Evolutionary conservation across 2,329 filamentous ascomycete genomes (phyloP), one percentile per base, ranked within the genome.

Genomic region (Emmonsiellopsis sp.): DNA sequence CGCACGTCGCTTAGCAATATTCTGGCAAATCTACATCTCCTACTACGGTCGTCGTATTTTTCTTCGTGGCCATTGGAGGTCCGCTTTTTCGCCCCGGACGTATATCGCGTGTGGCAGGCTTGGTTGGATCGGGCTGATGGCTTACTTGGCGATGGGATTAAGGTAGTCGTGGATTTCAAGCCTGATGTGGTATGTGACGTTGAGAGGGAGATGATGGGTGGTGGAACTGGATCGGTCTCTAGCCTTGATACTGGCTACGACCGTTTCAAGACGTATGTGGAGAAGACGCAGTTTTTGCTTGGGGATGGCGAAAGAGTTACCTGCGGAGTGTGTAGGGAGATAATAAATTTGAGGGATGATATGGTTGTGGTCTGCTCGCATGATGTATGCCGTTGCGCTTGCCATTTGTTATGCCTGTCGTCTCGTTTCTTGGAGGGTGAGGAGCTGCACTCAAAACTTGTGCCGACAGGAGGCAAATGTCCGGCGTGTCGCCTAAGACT

Each of bases 11-110:
- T 95, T 44, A 78, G 73, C 26, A 86, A 86, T 3, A 78, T 89
- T 40, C 67, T 97, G 31, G 84, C 85, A 2, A 93, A 95, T 62
- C 69, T 97, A 30, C 87, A 95, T 66, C 75, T 93, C 2, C 76
- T 98, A 0, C 77, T 95, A 1, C 79, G 86, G 0, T 87, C 90
- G 2, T 79, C 82, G 2, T 93, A 88, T 67, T 97, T 97, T 66
- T 74, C 76, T 13, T 76, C 83, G 45, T 95, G 90, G 92, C 92
- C 92, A 16, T 74, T 98, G 51, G 80, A 80, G 51, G 66, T 96
- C 46, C 84, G 87, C 26, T 92, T 97, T 69, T 92, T 95, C 60
- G 76, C 77, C 2, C 71, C 75, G 2, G 87, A 92, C 55, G 84
- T 89, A 0, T 79, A 86, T 61, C 71, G 72, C 16, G 76, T 79